phyloP scores from a whole-genome alignment of 2,329 filamentous ascomycete genomes.

The Knufia petricola region DNA sequence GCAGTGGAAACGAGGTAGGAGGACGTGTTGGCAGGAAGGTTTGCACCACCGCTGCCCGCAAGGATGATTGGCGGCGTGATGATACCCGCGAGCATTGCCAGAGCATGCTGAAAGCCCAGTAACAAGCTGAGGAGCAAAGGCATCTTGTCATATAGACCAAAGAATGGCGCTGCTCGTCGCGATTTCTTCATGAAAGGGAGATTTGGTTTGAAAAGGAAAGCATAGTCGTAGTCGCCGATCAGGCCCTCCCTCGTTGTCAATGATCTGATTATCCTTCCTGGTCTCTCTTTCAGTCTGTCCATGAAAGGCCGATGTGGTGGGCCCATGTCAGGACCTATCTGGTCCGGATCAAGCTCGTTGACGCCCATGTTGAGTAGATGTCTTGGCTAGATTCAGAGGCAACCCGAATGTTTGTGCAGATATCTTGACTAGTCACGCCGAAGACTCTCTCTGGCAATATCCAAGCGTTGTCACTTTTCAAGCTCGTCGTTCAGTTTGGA shows the following conservation, averaged over 20 bases:
- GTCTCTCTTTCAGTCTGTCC: constrained; percentile 25
- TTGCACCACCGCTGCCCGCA: constrained; percentile 45
- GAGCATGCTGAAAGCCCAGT: constrained; percentile 59
- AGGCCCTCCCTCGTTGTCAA: constrained; percentile 54
- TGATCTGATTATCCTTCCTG: constrained; percentile 27
- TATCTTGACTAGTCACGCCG: not conserved
- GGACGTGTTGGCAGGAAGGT: constrained; percentile 45
- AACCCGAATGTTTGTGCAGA: not conserved
- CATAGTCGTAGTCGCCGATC: constrained; percentile 82
- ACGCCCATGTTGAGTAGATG: not conserved
- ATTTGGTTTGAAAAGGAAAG: constrained; percentile 70
- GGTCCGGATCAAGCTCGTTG: constrained; percentile 27
- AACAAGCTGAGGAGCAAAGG: constrained; percentile 57
- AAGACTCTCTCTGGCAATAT: not conserved
- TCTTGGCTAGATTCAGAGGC: not conserved
- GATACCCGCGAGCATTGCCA: constrained; percentile 56
- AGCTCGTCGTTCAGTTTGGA: not conserved
- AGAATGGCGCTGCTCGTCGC: constrained; percentile 54
- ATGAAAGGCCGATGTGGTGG: constrained; percentile 29
- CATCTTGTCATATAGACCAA: constrained; percentile 59
- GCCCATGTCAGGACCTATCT: constrained; percentile 32
- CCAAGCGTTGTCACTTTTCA: not conserved
- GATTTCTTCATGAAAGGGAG: constrained; percentile 68
- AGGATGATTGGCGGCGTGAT: constrained; percentile 58
- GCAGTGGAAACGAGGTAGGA: constrained; percentile 61